Conservation (phyloP, 352 stramenopile species). For the Pythium biforme region DNA sequence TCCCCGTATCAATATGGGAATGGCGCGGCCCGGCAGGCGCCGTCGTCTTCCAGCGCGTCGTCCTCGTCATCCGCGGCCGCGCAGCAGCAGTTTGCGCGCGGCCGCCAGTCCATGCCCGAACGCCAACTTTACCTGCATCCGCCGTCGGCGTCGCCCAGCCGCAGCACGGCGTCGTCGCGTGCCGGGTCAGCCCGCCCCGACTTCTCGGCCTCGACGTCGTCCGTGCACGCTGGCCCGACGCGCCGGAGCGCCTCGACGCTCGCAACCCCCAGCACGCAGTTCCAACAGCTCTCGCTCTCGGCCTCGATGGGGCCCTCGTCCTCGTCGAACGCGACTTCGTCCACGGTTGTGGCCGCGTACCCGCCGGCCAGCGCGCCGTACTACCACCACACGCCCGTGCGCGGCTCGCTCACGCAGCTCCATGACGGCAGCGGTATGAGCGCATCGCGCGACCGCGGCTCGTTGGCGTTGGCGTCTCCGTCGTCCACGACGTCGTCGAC, state of each 20-base stretch:
- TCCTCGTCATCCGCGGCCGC: conserved; percentile 5
- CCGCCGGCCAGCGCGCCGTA: conserved; percentile 29
- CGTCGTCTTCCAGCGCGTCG: neutral
- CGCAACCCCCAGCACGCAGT: conserved; percentile 2
- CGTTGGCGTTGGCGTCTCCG: conserved; percentile 18
- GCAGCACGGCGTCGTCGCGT: neutral
- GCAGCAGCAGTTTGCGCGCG: neutral
- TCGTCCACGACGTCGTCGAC: conserved; percentile 26
- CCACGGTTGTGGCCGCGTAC: conserved; percentile 27
- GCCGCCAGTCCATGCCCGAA: conserved; percentile 22
- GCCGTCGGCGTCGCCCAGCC: conserved; percentile 6
- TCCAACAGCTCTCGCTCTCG: conserved; percentile 26
- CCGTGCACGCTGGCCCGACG: neutral
- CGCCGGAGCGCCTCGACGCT: conserved; percentile 4
- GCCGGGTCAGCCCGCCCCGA: conserved; percentile 6
- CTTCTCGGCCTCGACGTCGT: conserved; percentile 18
- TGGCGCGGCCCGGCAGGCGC: neutral
- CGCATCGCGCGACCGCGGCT: conserved; percentile 13
- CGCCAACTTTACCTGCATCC: conserved; percentile 15
- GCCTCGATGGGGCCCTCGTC: conserved; percentile 17
- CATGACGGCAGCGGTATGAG: conserved; percentile 21
- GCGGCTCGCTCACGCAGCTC: conserved; percentile 24
- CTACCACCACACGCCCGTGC: conserved; percentile 26
- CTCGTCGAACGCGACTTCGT: conserved; percentile 19
- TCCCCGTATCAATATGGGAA: conserved; percentile 6